These are phyloP conservation scores for Prototheca cutis DNA, from an alignment of 163 green algal species.

Conservation along the genomic window DNA sequence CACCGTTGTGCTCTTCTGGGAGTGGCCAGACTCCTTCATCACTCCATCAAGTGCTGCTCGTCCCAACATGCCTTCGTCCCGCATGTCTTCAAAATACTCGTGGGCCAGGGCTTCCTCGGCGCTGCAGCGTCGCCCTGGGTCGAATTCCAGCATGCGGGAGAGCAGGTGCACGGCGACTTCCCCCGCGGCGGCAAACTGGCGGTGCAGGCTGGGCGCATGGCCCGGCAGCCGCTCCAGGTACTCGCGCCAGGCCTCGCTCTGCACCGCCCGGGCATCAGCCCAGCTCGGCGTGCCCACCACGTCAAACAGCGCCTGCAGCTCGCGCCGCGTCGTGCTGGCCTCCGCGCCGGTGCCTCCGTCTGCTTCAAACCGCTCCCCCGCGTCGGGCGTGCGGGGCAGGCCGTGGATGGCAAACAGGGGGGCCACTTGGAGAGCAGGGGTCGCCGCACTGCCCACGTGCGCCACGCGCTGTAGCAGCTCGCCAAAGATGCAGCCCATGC, in stretches of 20 bases:
- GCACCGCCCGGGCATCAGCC: conserved; percentile 60
- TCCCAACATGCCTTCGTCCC: too few species aligned
- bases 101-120: conserved; percentile 67
- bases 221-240: conserved; percentile 58
- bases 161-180: conserved; percentile 76
- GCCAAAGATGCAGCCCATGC: conserved; percentile 77
- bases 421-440: conserved; percentile 64
- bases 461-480: conserved; percentile 80
- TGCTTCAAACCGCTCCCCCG: conserved; percentile 34
- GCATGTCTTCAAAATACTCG: conserved; percentile 78
- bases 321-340: conserved; percentile 29
- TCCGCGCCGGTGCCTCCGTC: conserved; percentile 1
- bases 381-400: conserved; percentile 47
- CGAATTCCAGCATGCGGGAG: conserved; percentile 69
- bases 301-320: conserved; percentile 71
- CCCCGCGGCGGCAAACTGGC: conserved; percentile 55
- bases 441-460: conserved; percentile 56
- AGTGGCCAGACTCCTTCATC: too few species aligned
- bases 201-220: conserved; percentile 44
- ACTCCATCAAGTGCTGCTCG: too few species aligned
- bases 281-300: conserved; percentile 81
- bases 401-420: conserved; percentile 68
- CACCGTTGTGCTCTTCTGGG: too few species aligned
- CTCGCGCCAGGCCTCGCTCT: conserved; percentile 44
- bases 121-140: conserved; percentile 50